These are phyloP conservation scores for Pichia thaimueangensis DNA, from an alignment of 805 yeast species.

Conservation along the genomic window DNA sequence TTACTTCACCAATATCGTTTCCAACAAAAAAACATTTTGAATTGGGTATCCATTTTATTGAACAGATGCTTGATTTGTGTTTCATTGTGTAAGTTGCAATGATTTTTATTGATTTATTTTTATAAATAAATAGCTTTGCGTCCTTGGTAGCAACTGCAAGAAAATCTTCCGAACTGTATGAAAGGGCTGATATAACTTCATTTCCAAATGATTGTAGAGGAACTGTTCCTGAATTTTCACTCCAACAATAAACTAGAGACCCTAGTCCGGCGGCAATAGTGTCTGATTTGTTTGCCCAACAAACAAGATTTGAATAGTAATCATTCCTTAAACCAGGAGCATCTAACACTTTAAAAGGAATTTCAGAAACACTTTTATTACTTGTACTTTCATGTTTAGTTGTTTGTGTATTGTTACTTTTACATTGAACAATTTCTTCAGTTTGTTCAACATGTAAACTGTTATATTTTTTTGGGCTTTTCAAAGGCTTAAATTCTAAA, in stretches of 20 bases:
- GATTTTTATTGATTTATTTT: slow-evolving; percentile 25
- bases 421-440: background rate
- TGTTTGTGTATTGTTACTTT: background rate
- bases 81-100: slow-evolving; percentile 19
- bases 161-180: slow-evolving; percentile 43
- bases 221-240: slow-evolving; percentile 40
- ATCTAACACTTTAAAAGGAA: slow-evolving; percentile 48
- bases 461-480: slow-evolving; percentile 10
- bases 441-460: slow-evolving; percentile 1
- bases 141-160: slow-evolving; percentile 51
- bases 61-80: slow-evolving; percentile 41
- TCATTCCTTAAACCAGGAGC: slow-evolving; percentile 74
- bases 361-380: slow-evolving; percentile 23
- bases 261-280: slow-evolving; percentile 64
- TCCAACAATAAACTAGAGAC: slow-evolving; percentile 56
- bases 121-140: slow-evolving; percentile 41
- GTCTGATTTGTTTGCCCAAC: slow-evolving; percentile 55
- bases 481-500: slow-evolving; percentile 29
- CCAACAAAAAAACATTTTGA: slow-evolving; percentile 49
- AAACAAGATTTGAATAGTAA: slow-evolving; percentile 66
- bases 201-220: slow-evolving; percentile 35
- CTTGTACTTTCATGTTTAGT: background rate
- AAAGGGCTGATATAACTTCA: slow-evolving; percentile 49
- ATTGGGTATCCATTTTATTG: slow-evolving; percentile 54
- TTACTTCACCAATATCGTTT: slow-evolving; percentile 56